phyloP scores from a whole-genome alignment of 169 alveolate genomes.

The Plasmodium fragile region DNA sequence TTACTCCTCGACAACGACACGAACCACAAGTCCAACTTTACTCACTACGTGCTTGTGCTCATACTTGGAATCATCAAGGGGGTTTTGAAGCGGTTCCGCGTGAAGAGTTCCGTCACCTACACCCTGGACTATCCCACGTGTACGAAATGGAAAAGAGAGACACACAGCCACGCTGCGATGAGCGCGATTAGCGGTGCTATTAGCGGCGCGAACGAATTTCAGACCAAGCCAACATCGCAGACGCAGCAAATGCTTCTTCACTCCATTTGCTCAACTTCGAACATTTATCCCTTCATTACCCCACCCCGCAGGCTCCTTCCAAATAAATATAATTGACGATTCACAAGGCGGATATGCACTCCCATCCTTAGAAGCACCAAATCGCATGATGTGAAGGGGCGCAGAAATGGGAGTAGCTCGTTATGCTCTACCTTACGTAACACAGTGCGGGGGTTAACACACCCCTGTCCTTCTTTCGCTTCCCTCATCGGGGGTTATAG shows the following conservation, averaged over 20 bases:
- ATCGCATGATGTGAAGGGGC: neutral
- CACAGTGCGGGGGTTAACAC: neutral
- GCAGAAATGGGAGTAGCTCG: neutral
- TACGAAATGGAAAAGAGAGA: slow-evolving; percentile 1
- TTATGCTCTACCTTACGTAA: neutral
- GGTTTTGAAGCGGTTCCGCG: slow-evolving; percentile 13
- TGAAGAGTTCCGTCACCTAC: slow-evolving; percentile 30
- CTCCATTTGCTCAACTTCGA: neutral
- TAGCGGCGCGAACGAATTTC: neutral
- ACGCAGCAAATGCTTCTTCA: neutral
- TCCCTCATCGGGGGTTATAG: neutral
- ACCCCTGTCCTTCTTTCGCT: neutral
- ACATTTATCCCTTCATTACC: neutral
- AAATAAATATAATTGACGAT: slow-evolving; percentile 37
- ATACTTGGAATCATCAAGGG: slow-evolving; percentile 64
- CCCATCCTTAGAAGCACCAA: neutral
- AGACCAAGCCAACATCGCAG: neutral
- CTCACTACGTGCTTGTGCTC: slow-evolving; percentile 28
- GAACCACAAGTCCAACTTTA: slow-evolving; percentile 47
- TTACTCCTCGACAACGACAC: slow-evolving; percentile 37
- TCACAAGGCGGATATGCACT: neutral
- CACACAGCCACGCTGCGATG: neutral
- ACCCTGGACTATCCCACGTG: slow-evolving; percentile 37
- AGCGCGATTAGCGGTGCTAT: neutral
- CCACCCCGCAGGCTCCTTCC: slow-evolving; percentile 53